Conservation (phyloP, 352 stramenopile species). For the Discostella stelligera region DNA sequence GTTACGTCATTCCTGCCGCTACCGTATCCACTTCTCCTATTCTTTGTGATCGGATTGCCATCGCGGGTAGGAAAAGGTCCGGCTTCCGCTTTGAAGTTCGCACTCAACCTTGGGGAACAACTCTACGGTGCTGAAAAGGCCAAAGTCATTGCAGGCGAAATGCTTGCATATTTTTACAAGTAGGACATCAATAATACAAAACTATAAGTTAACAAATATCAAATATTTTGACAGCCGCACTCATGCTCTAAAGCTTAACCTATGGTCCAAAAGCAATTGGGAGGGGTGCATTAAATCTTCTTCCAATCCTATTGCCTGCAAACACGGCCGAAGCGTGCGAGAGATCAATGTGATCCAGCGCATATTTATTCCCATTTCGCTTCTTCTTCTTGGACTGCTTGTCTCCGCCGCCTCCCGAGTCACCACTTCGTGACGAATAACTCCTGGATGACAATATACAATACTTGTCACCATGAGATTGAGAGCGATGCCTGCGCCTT, state of each 20-base stretch:
- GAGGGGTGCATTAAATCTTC: constrained; percentile 16
- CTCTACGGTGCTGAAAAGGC: constrained; percentile 75
- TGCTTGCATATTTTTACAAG: constrained; percentile 45
- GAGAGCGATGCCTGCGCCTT: constrained; percentile 15
- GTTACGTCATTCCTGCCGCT: background rate
- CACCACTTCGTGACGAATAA: constrained; percentile 12
- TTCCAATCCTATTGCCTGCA: constrained; percentile 24
- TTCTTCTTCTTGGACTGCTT: constrained; percentile 32
- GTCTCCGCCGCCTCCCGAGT: background rate
- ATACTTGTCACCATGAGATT: constrained; percentile 14
- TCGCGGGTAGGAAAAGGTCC: constrained; percentile 52
- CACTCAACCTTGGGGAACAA: constrained; percentile 67
- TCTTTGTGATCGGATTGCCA: background rate
- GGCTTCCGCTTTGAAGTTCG: constrained; percentile 69
- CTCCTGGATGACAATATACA: constrained; percentile 28
- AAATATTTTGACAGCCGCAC: background rate
- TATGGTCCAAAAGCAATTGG: background rate
- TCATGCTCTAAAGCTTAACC: background rate
- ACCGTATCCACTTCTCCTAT: too few relatives aligned
- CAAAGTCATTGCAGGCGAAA: constrained; percentile 64
- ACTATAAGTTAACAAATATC: background rate
- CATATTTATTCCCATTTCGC: constrained; percentile 21
- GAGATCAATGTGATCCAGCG: constrained; percentile 19
- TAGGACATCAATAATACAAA: constrained; percentile 14
- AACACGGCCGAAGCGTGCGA: background rate